Percentiles rank a stretch among this genome's conserved stretches.
These are phyloP conservation scores for Fraxinus sp. DNA, from an alignment of 305 asterid species.

Conservation along the genomic window DNA sequence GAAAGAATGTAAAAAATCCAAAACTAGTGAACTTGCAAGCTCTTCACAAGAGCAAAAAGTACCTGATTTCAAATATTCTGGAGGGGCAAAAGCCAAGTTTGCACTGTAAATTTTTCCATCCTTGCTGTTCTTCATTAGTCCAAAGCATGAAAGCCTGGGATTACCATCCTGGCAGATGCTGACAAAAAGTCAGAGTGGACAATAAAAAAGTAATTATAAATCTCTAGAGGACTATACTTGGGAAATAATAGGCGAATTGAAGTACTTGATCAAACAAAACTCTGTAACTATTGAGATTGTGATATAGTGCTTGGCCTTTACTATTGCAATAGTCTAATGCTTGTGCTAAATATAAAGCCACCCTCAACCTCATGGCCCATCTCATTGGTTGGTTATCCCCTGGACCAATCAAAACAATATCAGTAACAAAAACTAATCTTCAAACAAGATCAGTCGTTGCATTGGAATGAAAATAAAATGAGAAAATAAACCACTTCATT, in stretches of 20 bases:
- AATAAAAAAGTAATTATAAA: background rate
- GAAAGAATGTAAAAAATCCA: background rate
- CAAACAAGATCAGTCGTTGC: background rate
- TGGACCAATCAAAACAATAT: constrained; percentile 20
- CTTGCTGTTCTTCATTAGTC: constrained; percentile 53
- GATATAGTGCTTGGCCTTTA: constrained; percentile 47
- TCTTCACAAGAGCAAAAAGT: background rate
- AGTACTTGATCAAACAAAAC: constrained; percentile 45
- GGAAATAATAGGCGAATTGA: background rate
- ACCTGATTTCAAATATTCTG: constrained; percentile 51
- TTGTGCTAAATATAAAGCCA: constrained; percentile 46
- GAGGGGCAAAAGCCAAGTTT: constrained; percentile 51
- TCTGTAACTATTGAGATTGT: constrained; percentile 48
- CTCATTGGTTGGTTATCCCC: constrained; percentile 50
- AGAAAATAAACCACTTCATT: background rate
- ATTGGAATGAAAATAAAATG: background rate
- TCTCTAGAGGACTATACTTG: background rate
- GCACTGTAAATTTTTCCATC: constrained; percentile 55
- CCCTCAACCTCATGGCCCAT: constrained; percentile 58
- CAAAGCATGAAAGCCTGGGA: constrained; percentile 55
- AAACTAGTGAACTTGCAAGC: background rate
- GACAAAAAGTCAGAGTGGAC: constrained; percentile 4
- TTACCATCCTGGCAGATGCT: constrained; percentile 37
- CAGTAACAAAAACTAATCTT: background rate
- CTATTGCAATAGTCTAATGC: constrained; percentile 51